Evolutionary conservation across 495 filamentous ascomycete genomes (phyloP).

Genomic region (Aspergillus wentii): DNA sequence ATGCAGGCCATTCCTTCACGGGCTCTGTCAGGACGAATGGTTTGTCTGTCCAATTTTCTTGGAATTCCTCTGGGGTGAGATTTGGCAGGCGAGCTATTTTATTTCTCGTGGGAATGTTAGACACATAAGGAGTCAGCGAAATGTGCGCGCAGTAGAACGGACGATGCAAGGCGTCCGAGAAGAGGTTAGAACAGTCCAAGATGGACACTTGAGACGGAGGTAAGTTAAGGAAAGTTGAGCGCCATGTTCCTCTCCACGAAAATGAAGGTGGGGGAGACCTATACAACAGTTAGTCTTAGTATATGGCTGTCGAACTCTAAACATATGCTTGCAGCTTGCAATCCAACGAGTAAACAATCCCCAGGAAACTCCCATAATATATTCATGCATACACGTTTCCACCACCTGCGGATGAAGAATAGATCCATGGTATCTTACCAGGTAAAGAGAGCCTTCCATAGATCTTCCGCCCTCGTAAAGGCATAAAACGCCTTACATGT

Average conservation of each 20-base stretch:
- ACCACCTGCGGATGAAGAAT: too few relatives aligned
- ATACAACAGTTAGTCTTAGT: slow-evolving; percentile 7
- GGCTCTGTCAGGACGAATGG: slow-evolving; percentile 87
- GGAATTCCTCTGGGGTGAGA: slow-evolving; percentile 70
- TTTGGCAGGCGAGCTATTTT: slow-evolving; percentile 64
- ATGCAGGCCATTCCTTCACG: slow-evolving; percentile 81
- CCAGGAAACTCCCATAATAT: too few relatives aligned
- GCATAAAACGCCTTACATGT: slow-evolving; percentile 90
- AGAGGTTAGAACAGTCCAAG: slow-evolving; percentile 67
- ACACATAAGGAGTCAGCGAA: slow-evolving; percentile 56
- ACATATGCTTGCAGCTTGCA: too few relatives aligned
- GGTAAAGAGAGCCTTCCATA: slow-evolving; percentile 86
- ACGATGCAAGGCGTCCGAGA: slow-evolving; percentile 84
- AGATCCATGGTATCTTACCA: too few relatives aligned
- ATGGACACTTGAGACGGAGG: slow-evolving; percentile 48
- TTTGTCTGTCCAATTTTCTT: slow-evolving; percentile 65
- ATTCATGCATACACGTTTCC: too few relatives aligned
- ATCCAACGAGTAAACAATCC: too few relatives aligned
- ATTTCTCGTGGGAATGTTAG: slow-evolving; percentile 68
- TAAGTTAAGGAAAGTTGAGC: slow-evolving; percentile 69
- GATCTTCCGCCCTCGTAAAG: slow-evolving; percentile 76
- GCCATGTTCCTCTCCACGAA: slow-evolving; percentile 83
- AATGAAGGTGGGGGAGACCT: slow-evolving; percentile 46
- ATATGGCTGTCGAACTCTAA: too few relatives aligned
- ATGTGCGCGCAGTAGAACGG: slow-evolving; percentile 88